A percentile compares a stretch with the other conserved stretches of the same genome.
These are phyloP conservation scores for Prunus mongolica DNA, from an alignment of 306 rosid genomes.

Conservation along the genomic window DNA sequence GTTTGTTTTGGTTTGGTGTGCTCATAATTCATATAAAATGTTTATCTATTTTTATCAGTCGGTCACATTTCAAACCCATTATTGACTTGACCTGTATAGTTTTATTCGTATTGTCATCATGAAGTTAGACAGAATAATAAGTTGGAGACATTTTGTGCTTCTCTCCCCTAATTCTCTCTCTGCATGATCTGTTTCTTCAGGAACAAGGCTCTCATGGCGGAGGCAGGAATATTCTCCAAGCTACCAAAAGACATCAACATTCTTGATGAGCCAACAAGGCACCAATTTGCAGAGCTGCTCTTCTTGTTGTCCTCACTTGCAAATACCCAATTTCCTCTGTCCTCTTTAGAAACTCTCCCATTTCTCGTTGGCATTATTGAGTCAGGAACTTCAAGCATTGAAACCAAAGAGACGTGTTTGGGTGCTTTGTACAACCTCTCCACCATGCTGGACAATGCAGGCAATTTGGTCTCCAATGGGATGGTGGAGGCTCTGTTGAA, in stretches of 20 bases:
- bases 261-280: conserved; percentile 55
- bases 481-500: conserved; percentile 54
- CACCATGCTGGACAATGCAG: conserved; percentile 60
- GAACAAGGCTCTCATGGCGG: conserved; percentile 83
- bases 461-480: conserved; percentile 53
- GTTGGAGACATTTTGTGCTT: conserved; percentile 27
- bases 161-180: conserved; percentile 11
- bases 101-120: conserved; percentile 28
- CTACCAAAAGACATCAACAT: conserved; percentile 51
- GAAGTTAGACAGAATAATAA: conserved; percentile 20
- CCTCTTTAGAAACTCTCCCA: conserved; percentile 53
- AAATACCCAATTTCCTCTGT: conserved; percentile 48
- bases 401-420: conserved; percentile 50
- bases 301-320: conserved; percentile 67
- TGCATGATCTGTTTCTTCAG: conserved; percentile 38
- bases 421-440: conserved; percentile 70
- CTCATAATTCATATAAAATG: not conserved
- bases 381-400: conserved; percentile 37
- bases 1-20: conserved; percentile 19
- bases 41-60: not conserved
- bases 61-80: conserved; percentile 10
- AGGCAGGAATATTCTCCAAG: conserved; percentile 70
- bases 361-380: conserved; percentile 40
- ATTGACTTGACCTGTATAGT: not conserved
- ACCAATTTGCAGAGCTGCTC: conserved; percentile 54